Evolutionary conservation across 768 basidiomycete genomes (phyloP).

Genomic region (Xerocomus potaroensis): DNA sequence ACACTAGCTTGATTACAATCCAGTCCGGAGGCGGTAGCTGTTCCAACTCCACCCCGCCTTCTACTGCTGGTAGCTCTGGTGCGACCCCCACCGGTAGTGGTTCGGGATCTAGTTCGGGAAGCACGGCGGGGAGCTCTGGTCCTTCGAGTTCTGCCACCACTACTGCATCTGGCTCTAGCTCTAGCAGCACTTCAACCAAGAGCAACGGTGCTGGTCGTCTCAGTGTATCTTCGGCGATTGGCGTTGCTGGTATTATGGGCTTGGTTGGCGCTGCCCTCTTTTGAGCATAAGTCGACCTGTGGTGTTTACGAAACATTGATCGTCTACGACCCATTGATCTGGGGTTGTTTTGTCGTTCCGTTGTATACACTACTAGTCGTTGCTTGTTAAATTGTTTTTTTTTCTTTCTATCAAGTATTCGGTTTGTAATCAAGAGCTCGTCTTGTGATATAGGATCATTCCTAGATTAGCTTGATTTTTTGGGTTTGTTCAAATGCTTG

Average conservation of each 20-base stretch:
- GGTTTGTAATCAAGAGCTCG: background rate
- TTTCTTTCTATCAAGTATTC: background rate
- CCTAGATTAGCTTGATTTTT: background rate
- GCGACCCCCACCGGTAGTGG: background rate
- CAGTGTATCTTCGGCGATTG: slow-evolving; percentile 32
- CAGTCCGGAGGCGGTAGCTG: slow-evolving; percentile 32
- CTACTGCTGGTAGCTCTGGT: slow-evolving; percentile 3
- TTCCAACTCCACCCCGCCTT: slow-evolving; percentile 17
- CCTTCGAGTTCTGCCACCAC: slow-evolving; percentile 11
- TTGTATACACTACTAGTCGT: slow-evolving; percentile 13
- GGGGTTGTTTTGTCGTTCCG: slow-evolving; percentile 9
- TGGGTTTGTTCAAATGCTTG: background rate
- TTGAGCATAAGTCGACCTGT: slow-evolving; percentile 22
- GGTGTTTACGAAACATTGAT: no score
- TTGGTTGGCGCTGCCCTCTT: slow-evolving; percentile 48
- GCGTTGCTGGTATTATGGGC: slow-evolving; percentile 48
- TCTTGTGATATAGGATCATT: background rate
- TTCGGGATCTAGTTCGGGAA: slow-evolving; percentile 3
- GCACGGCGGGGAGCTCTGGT: background rate
- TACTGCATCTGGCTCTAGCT: slow-evolving; percentile 16
- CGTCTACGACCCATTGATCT: slow-evolving; percentile 4
- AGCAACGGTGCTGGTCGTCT: slow-evolving; percentile 32
- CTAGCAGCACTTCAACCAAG: slow-evolving; percentile 18
- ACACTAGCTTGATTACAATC: slow-evolving; percentile 49
- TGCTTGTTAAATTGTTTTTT: slow-evolving; percentile 5